These are phyloP conservation scores for Leccinum pellstonianum DNA, from an alignment of 768 basidiomycete genomes.

Conservation along the genomic window DNA sequence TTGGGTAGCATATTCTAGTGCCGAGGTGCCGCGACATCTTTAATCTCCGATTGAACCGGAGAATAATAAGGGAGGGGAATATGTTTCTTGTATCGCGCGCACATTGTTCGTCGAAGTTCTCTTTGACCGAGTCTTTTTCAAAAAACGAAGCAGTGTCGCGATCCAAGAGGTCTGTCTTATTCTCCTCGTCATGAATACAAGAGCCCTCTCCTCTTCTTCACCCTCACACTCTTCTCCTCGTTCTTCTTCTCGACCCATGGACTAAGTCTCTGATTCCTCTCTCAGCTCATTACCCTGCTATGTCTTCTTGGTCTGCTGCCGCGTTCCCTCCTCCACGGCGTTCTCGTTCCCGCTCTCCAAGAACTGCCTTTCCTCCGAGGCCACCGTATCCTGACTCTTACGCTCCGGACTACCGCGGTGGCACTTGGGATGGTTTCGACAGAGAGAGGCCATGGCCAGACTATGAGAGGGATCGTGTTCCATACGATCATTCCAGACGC, in stretches of 20 bases:
- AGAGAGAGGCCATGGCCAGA: constrained; percentile 63
- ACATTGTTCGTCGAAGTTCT: constrained; percentile 39
- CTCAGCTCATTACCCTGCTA: constrained; percentile 46
- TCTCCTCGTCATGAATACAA: constrained; percentile 69
- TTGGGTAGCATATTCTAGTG: constrained; percentile 53
- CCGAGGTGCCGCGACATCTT: constrained; percentile 16
- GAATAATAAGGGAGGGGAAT: constrained; percentile 17
- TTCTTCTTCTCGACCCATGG: constrained; percentile 43
- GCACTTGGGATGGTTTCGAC: constrained; percentile 71
- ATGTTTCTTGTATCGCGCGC: constrained; percentile 61
- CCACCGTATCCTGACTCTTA: constrained; percentile 58
- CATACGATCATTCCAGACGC: constrained; percentile 67
- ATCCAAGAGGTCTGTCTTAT: constrained; percentile 86
- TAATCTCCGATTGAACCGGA: constrained; percentile 26
- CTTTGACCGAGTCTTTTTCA: constrained; percentile 27
- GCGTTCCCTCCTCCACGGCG: constrained; percentile 74
- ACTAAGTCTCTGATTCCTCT: constrained; percentile 47
- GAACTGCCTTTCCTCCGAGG: constrained; percentile 40
- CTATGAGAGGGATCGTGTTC: constrained; percentile 67
- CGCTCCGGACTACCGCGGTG: constrained; percentile 55
- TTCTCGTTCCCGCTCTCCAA: constrained; percentile 80
- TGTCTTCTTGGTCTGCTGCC: constrained; percentile 73
- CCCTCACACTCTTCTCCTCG: constrained; percentile 55
- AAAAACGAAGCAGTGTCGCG: constrained; percentile 44
- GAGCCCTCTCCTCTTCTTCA: constrained; percentile 63